phyloP scores from a whole-genome alignment of 352 stramenopile species.

The Globisporangium spiculum region DNA sequence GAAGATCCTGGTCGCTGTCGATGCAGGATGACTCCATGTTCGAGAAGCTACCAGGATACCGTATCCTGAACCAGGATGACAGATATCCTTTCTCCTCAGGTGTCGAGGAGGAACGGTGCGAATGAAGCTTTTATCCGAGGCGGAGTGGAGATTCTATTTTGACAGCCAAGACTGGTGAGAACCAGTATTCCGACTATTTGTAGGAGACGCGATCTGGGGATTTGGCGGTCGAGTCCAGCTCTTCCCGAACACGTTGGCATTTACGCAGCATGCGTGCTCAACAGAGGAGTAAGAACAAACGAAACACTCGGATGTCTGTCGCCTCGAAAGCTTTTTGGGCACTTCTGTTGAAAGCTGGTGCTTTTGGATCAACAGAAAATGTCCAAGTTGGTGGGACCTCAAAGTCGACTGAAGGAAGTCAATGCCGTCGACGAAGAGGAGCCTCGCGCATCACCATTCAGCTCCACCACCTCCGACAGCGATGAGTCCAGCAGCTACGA shows the following conservation, averaged over 20 bases:
- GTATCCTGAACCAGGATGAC: not conserved
- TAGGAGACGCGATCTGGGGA: not conserved
- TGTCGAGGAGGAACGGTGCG: not conserved
- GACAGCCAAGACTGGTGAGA: not conserved
- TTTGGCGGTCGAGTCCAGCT: not conserved
- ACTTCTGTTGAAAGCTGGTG: not conserved
- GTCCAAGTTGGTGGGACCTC: not conserved
- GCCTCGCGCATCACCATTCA: not conserved
- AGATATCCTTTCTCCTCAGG: not conserved
- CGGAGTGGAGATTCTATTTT: not conserved
- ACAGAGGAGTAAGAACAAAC: not conserved
- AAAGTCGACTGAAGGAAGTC: not conserved
- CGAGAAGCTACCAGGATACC: not conserved
- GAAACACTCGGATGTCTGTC: not conserved
- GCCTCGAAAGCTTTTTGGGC: too few species aligned
- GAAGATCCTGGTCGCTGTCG: not conserved
- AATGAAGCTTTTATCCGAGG: not conserved
- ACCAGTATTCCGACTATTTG: slow-evolving; percentile 6
- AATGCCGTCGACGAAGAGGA: not conserved
- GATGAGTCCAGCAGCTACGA: slow-evolving; percentile 20
- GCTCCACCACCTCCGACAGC: not conserved
- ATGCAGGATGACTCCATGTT: not conserved
- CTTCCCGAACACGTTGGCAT: not conserved
- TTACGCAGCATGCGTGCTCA: not conserved
- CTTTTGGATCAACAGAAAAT: not conserved